Evolutionary conservation across 2,329 filamentous ascomycete species (phyloP), one percentile per base, ranked within the genome.

Genomic region (Aspergillus sp.): DNA sequence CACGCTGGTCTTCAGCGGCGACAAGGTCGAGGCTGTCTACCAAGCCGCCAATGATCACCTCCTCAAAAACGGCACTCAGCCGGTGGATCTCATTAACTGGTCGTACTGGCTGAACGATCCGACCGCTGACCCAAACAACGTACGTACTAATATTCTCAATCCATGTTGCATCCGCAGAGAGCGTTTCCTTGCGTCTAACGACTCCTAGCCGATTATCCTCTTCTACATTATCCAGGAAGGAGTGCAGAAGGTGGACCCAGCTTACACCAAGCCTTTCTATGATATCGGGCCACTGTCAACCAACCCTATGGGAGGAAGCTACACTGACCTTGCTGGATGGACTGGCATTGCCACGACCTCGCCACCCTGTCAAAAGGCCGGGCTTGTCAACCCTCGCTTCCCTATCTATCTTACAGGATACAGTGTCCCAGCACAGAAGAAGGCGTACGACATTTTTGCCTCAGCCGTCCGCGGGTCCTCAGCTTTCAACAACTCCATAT

Each of bases 11-110:
- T 81, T 77, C 55, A 73, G 67, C 4, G 75, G 77, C 0, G 76
- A 81, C 29, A 75, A 81, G 50, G 73, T 82, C 6, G 78, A 79
- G 55, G 66, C 64, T 4, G 64, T 82, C 6, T 83, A 79, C 56
- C 59, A 72, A 5, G 67, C 71, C 2, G 73, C 74, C 23, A 82
- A 82, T 47, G 60, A 78, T 5, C 56, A 78, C 31, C 65, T 79
- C 21, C 61, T 77, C 5, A 71, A 72, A 36, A 69, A 74, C 46
- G 76, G 73, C 14, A 75, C 69, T 3, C 76, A 78, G 62, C 68
- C 73, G 1, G 67, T 60, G 1, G 76, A 75, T 32, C 54, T 82
- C 16, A 74, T 77, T 55, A 79, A 81, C 63, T 83, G 81, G 62
- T 67, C 79, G 0, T 58, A 64, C 50, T 65, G 64, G 58, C 43